Percentiles rank a stretch among this genome's conserved stretches.
These are phyloP conservation scores for Incumbomyces delicatus DNA, from an alignment of 2,329 filamentous ascomycete genomes.

Conservation along the genomic window DNA sequence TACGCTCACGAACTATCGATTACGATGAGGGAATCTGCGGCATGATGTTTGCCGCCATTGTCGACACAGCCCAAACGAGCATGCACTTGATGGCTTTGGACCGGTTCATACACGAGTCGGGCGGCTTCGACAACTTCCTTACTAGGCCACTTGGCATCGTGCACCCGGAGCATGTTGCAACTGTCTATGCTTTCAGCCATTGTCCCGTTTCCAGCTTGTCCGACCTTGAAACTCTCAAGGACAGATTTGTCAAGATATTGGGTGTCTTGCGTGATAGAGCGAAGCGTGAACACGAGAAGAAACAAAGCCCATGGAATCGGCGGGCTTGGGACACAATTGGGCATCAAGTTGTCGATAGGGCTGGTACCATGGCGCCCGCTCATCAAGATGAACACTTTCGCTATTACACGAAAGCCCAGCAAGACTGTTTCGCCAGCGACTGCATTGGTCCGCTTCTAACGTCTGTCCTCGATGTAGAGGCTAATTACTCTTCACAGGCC, in stretches of 20 bases:
- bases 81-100: slow-evolving; percentile 5
- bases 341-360: slow-evolving; percentile 13
- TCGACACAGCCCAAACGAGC: neutral
- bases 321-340: slow-evolving; percentile 4
- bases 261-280: neutral
- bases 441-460: neutral
- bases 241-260: neutral
- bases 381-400: slow-evolving; percentile 7
- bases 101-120: slow-evolving; percentile 3
- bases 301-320: neutral
- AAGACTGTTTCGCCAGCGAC: slow-evolving; percentile 3
- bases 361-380: slow-evolving; percentile 1
- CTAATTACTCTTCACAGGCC: slow-evolving; percentile 1
- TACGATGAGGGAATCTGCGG: slow-evolving; percentile 5
- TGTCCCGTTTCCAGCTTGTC: neutral
- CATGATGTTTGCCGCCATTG: slow-evolving; percentile 5
- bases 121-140: slow-evolving; percentile 4
- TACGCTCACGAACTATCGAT: neutral
- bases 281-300: slow-evolving; percentile 3
- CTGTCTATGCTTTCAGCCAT: slow-evolving; percentile 1
- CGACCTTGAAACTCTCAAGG: neutral
- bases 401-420: slow-evolving; percentile 6
- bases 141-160: slow-evolving; percentile 3
- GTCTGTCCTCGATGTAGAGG: neutral
- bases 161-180: slow-evolving; percentile 6